Evolutionary conservation across 768 basidiomycete genomes (phyloP).

Genomic region (Hypholoma sublateritium): DNA sequence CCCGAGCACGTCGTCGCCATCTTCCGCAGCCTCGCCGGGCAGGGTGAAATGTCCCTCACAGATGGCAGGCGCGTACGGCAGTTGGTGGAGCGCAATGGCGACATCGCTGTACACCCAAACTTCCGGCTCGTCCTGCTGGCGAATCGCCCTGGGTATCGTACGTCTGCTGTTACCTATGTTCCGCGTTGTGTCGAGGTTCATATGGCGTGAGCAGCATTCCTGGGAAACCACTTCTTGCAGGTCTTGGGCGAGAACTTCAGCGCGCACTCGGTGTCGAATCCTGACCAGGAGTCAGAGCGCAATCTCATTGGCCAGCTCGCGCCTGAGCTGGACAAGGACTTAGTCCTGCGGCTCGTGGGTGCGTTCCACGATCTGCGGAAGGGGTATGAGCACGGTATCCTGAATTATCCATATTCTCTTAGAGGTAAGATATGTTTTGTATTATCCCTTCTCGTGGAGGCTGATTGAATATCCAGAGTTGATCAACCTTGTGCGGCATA

Average conservation of each 20-base stretch:
- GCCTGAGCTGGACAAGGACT: constrained; percentile 54
- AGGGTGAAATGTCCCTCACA: constrained; percentile 61
- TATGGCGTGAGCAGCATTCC: constrained; percentile 46
- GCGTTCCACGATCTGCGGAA: constrained; percentile 64
- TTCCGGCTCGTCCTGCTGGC: constrained; percentile 66
- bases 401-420: constrained; percentile 70
- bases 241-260: constrained; percentile 72
- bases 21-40: constrained; percentile 67
- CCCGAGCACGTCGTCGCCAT: constrained; percentile 73
- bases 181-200: background rate
- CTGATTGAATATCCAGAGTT: constrained; percentile 40
- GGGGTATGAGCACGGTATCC: constrained; percentile 54
- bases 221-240: constrained; percentile 73
- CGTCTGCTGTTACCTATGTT: constrained; percentile 16
- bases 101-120: constrained; percentile 61
- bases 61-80: constrained; percentile 60
- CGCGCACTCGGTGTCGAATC: constrained; percentile 64
- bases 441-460: background rate
- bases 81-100: constrained; percentile 43
- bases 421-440: constrained; percentile 40
- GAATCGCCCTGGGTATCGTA: constrained; percentile 71
- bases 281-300: constrained; percentile 64
- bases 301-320: constrained; percentile 60
- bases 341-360: constrained; percentile 55
- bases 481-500: constrained; percentile 64